A percentile compares a stretch with the other conserved stretches of the same genome.
Conservation (phyloP, 202 grass and related monocot species). For the Brachypodium distachyon region DNA sequence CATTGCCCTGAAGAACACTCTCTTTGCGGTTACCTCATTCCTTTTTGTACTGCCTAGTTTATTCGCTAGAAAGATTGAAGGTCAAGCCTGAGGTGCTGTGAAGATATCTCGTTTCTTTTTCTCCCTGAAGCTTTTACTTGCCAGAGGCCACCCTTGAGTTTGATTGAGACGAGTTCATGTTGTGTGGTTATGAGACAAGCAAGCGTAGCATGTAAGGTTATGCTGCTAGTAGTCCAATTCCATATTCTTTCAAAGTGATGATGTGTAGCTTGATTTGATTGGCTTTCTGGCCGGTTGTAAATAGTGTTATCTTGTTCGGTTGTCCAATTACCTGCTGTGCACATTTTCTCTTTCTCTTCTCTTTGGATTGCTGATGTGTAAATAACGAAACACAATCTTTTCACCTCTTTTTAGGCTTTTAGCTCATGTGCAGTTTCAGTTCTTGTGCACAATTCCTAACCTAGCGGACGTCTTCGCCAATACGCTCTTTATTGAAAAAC, state of each 20-base stretch:
- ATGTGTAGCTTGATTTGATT: not conserved
- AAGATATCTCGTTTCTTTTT: not conserved
- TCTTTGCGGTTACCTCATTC: not conserved
- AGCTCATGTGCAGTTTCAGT: not conserved
- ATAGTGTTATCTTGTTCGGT: not conserved
- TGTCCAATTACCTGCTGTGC: not conserved
- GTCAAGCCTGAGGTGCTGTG: not conserved
- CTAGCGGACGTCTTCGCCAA: no score
- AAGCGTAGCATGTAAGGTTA: not conserved
- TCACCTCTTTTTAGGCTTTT: no score
- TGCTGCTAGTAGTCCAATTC: not conserved
- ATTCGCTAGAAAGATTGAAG: slow-evolving; percentile 14
- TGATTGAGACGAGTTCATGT: not conserved
- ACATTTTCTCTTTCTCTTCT: not conserved
- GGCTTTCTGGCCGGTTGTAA: slow-evolving; percentile 1
- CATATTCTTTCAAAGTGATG: slow-evolving; percentile 2
- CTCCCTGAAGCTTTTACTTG: not conserved
- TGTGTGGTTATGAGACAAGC: not conserved
- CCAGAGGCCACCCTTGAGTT: not conserved
- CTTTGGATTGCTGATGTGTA: not conserved
- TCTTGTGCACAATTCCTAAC: no score
- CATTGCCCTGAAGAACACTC: not conserved
- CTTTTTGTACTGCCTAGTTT: not conserved
- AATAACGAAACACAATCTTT: not conserved
- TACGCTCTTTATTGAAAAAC: no score